Conservation (phyloP, 192 early-diverging fungal species). For the Phlyctochytrium planicorne region DNA sequence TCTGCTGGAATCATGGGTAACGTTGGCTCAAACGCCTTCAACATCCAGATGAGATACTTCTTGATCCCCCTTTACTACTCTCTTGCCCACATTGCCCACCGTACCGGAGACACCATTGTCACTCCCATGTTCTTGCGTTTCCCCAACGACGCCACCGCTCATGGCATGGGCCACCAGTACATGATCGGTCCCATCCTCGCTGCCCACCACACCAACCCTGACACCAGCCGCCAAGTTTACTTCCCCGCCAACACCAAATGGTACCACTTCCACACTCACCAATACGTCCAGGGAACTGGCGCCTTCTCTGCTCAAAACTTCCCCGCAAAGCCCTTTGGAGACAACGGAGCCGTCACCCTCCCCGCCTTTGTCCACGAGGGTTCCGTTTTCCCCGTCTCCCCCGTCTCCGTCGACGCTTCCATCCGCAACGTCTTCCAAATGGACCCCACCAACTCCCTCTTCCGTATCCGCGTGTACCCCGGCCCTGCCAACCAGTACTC, state of each 20-base stretch:
- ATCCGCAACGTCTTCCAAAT: neutral
- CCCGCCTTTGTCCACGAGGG: neutral
- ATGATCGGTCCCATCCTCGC: conserved; percentile 14
- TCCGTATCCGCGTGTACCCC: neutral
- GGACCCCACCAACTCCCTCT: neutral
- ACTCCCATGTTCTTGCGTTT: conserved; percentile 21
- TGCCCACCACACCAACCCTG: conserved; percentile 6
- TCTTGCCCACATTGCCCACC: conserved; percentile 11
- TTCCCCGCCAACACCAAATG: conserved; percentile 2
- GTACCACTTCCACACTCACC: conserved; percentile 24
- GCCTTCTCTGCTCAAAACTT: neutral
- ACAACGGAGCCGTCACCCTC: neutral
- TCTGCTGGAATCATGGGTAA: conserved; percentile 15
- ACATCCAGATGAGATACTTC: conserved; percentile 14
- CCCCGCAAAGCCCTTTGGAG: neutral
- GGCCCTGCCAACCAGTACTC: neutral
- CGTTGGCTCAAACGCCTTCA: conserved; percentile 16
- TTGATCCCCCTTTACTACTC: conserved; percentile 23
- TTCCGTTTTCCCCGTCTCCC: conserved; percentile 1
- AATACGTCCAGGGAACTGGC: conserved; percentile 1
- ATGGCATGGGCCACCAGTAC: conserved; percentile 10
- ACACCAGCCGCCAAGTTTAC: neutral
- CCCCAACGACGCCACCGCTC: conserved; percentile 19
- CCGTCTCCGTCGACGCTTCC: neutral
- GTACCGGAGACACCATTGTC: conserved; percentile 6